phyloP scores from a whole-genome alignment of 164 flowering plant species.

The Vitis amurensis region DNA sequence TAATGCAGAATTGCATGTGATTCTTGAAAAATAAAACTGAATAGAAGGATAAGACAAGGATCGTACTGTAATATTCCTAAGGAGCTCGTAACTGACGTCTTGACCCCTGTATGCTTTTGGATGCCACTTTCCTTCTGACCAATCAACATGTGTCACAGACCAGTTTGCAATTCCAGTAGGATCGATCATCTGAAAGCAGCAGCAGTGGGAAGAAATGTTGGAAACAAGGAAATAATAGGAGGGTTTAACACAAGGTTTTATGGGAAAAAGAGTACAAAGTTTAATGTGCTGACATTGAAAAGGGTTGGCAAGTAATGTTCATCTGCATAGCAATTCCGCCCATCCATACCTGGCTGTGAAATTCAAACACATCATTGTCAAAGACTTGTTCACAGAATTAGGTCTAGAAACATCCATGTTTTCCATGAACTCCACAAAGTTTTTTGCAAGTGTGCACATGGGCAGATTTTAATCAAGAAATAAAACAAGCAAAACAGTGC shows the following conservation, averaged over 20 bases:
- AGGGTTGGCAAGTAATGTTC: conserved; percentile 44
- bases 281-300: conserved; percentile 23
- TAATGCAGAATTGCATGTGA: background rate
- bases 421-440: background rate
- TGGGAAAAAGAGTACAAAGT: background rate
- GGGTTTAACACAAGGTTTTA: background rate
- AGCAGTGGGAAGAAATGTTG: background rate
- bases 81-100: conserved; percentile 30
- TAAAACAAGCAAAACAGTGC: background rate
- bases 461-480: background rate
- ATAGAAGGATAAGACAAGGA: background rate
- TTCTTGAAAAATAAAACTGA: background rate
- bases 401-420: background rate
- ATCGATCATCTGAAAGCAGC: conserved; percentile 31
- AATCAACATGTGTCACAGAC: conserved; percentile 48
- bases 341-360: conserved; percentile 40
- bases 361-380: background rate
- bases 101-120: conserved; percentile 33
- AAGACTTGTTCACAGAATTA: background rate
- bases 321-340: conserved; percentile 35
- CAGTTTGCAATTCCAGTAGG: conserved; percentile 42
- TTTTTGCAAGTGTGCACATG: background rate
- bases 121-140: conserved; percentile 53
- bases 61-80: conserved; percentile 29
- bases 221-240: background rate